Percentiles rank a stretch among this genome's conserved stretches.
Conservation (phyloP, 2,329 filamentous ascomycete genomes). For the Neocatenulostroma microsporum region DNA sequence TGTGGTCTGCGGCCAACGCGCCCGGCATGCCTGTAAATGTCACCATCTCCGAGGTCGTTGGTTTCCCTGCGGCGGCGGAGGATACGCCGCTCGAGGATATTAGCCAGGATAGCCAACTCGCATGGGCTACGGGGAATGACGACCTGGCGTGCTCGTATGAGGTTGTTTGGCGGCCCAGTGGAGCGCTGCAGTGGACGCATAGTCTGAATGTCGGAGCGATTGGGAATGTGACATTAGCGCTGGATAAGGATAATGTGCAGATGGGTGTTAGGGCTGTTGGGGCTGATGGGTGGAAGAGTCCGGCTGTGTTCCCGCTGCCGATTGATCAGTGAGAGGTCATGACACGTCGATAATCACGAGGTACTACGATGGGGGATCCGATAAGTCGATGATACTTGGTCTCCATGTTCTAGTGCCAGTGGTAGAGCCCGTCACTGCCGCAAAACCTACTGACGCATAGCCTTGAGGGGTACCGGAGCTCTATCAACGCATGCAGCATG, state of each 20-base stretch:
- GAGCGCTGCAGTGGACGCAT: conserved; percentile 36
- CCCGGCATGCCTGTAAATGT: conserved; percentile 46
- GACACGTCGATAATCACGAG: no score
- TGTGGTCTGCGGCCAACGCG: conserved; percentile 48
- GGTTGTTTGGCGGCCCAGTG: conserved; percentile 48
- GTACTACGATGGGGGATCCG: no score
- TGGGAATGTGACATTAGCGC: conserved; percentile 37
- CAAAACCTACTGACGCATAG: no score
- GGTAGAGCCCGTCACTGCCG: no score
- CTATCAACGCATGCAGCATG: no score
- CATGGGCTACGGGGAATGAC: conserved; percentile 40
- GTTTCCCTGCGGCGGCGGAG: conserved; percentile 19
- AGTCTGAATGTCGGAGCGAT: conserved; percentile 40
- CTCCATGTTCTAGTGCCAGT: no score
- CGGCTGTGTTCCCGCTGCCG: conserved; percentile 40
- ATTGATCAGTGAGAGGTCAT: conserved; percentile 2
- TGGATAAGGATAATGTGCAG: conserved; percentile 52
- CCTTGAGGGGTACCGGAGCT: no score
- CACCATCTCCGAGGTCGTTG: conserved; percentile 28
- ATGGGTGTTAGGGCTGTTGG: conserved; percentile 50
- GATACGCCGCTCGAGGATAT: conserved; percentile 19
- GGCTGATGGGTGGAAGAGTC: conserved; percentile 45
- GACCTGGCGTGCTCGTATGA: conserved; percentile 43
- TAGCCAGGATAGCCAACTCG: conserved; percentile 43
- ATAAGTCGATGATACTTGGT: no score